A percentile compares a stretch with the other conserved stretches of the same genome.
These are phyloP conservation scores for Skeletonema costatum DNA, from an alignment of 108 stramenopile genomes.

Conservation along the genomic window DNA sequence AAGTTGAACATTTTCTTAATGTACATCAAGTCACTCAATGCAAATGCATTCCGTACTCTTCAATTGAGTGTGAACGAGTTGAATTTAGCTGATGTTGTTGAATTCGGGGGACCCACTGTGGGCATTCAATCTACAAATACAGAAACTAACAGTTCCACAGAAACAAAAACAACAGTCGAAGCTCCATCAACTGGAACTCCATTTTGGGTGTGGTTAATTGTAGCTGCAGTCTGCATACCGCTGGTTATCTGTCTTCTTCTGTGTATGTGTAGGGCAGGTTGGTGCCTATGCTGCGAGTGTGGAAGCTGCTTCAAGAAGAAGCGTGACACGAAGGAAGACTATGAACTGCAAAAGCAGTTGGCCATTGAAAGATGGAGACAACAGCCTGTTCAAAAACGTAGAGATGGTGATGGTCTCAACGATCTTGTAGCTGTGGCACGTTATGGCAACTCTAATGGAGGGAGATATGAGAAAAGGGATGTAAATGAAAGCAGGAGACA, in stretches of 20 bases:
- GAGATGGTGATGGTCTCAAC: neutral
- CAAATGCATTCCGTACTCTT: neutral
- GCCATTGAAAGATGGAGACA: neutral
- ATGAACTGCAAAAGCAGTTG: neutral
- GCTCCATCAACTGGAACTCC: neutral
- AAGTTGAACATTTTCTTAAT: neutral
- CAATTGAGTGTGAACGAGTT: neutral
- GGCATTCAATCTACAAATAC: neutral
- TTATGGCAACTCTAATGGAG: too few species aligned
- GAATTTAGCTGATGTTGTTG: neutral
- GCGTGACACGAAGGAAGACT: neutral
- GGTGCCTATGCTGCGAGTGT: neutral
- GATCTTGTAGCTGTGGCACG: neutral
- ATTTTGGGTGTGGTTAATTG: neutral
- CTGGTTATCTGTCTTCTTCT: neutral
- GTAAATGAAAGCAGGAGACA: neutral
- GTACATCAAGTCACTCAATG: neutral
- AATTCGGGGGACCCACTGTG: neutral
- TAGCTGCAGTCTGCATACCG: neutral
- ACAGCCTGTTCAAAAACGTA: neutral
- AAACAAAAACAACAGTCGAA: neutral
- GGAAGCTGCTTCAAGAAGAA: neutral
- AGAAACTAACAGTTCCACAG: neutral
- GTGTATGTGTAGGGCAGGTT: neutral
- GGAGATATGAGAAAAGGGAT: neutral